Evolutionary conservation across 805 yeast genomes (phyloP).

Genomic region (Candida pseudoglaebosa): DNA sequence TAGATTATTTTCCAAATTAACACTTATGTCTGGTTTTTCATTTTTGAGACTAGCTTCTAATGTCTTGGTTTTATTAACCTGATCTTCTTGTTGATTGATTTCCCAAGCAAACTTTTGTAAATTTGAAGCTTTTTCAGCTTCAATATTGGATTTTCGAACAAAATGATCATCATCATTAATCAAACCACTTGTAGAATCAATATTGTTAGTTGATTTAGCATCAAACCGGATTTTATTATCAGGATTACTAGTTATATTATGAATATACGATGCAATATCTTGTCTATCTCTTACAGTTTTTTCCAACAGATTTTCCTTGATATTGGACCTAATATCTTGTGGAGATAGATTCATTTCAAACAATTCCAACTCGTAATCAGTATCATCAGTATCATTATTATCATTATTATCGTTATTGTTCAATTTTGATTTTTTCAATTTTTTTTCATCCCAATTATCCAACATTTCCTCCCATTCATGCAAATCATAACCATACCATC

Average conservation of each 20-base stretch:
- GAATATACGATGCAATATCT: constrained; percentile 69
- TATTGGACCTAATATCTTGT: constrained; percentile 20
- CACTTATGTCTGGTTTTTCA: constrained; percentile 7
- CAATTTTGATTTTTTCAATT: constrained; percentile 4
- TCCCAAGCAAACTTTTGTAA: constrained; percentile 38
- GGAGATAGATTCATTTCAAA: constrained; percentile 30
- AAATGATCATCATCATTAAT: constrained; percentile 43
- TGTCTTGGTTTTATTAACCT: constrained; percentile 7
- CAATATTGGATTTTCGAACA: constrained; percentile 40
- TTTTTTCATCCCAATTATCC: constrained; percentile 40
- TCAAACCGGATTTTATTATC: constrained; percentile 25
- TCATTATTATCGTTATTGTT: constrained; percentile 11
- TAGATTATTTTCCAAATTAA: constrained; percentile 24
- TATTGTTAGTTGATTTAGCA: constrained; percentile 46
- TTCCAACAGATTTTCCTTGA: constrained; percentile 33
- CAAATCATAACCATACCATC: constrained; percentile 77
- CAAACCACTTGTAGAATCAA: constrained; percentile 25
- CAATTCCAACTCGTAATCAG: constrained; percentile 39
- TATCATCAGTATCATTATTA: constrained; percentile 27
- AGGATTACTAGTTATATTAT: constrained; percentile 31
- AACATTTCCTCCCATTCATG: constrained; percentile 55
- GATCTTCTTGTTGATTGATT: constrained; percentile 13
- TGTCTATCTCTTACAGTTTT: constrained; percentile 59
- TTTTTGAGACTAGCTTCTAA: constrained; percentile 5
- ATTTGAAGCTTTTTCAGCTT: constrained; percentile 17